Evolutionary conservation across 2,329 filamentous ascomycete genomes (phyloP).

Genomic region (Onygenales sp.): DNA sequence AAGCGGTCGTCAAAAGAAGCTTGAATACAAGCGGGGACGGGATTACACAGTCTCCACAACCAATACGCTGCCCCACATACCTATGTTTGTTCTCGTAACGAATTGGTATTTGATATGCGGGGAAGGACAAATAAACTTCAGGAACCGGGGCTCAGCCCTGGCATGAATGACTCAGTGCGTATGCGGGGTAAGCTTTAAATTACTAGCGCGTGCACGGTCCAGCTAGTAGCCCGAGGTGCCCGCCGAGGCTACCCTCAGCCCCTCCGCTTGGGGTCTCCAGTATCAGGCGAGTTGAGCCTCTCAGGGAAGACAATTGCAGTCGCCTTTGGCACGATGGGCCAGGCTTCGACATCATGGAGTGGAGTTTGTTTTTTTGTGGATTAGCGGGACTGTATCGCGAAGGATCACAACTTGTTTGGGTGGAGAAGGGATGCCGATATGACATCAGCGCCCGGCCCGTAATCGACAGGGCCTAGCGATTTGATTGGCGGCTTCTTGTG

Average conservation of each 20-base stretch:
- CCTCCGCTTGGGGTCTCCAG: background rate
- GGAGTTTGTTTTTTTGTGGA: too few relatives aligned
- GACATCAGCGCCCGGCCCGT: background rate
- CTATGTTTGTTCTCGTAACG: too few relatives aligned
- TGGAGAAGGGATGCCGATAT: background rate
- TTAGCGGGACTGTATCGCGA: too few relatives aligned
- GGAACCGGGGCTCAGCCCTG: background rate
- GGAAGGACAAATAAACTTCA: background rate
- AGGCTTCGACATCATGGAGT: too few relatives aligned
- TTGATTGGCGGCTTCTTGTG: background rate
- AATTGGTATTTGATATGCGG: background rate
- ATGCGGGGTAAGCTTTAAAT: background rate
- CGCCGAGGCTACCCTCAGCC: background rate
- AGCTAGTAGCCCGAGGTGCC: background rate
- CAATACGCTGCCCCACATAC: background rate
- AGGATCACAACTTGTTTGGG: too few relatives aligned
- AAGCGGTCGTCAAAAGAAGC: background rate
- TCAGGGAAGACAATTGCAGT: background rate
- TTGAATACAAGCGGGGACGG: background rate
- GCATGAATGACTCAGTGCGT: too few relatives aligned
- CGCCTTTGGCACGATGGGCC: too few relatives aligned
- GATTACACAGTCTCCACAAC: background rate
- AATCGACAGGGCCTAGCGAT: background rate
- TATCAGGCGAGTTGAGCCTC: background rate
- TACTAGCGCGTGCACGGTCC: background rate